Conservation (phyloP, 1,139 yeast species). For the Eremothecium gossypii region DNA sequence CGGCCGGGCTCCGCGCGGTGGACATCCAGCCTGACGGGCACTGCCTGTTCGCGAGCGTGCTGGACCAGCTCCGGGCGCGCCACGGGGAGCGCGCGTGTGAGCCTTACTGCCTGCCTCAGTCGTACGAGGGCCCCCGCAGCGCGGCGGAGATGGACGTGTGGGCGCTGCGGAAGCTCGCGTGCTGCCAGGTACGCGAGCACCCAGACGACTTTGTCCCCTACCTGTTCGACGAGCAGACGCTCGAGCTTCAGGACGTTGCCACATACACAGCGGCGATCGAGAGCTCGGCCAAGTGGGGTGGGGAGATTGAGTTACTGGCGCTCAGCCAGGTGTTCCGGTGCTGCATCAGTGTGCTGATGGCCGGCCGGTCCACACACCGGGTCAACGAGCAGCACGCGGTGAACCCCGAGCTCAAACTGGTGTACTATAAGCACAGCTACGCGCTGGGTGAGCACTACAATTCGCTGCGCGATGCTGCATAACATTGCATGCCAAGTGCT, state of each 20-base stretch:
- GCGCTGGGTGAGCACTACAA: conserved; percentile 95
- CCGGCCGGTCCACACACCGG: conserved; percentile 55
- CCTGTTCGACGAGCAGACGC: conserved; percentile 66
- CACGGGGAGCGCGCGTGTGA: conserved; percentile 30
- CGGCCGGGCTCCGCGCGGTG: conserved; percentile 41
- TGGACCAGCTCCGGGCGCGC: conserved; percentile 60
- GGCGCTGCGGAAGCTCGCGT: conserved; percentile 57
- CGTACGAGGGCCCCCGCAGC: conserved; percentile 3
- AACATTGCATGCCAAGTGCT: too few species aligned
- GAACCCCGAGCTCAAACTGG: conserved; percentile 52
- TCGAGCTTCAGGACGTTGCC: conserved; percentile 52
- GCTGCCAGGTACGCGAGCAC: conserved; percentile 51
- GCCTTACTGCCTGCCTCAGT: conserved; percentile 6
- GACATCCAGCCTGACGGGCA: conserved; percentile 90
- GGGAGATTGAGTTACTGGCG: conserved; percentile 85
- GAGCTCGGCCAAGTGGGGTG: conserved; percentile 88
- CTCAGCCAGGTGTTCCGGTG: conserved; percentile 57
- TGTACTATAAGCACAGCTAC: conserved; percentile 75
- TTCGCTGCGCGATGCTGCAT: conserved; percentile 48
- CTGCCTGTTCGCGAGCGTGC: conserved; percentile 78
- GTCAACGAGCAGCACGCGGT: conserved; percentile 46
- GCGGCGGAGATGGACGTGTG: conserved; percentile 30
- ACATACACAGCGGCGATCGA: conserved; percentile 63
- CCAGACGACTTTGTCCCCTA: conserved; percentile 73
- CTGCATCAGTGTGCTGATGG: conserved; percentile 66